Evolutionary conservation across 2,329 filamentous ascomycete species (phyloP).

Genomic region (Apiospora saccharicola): DNA sequence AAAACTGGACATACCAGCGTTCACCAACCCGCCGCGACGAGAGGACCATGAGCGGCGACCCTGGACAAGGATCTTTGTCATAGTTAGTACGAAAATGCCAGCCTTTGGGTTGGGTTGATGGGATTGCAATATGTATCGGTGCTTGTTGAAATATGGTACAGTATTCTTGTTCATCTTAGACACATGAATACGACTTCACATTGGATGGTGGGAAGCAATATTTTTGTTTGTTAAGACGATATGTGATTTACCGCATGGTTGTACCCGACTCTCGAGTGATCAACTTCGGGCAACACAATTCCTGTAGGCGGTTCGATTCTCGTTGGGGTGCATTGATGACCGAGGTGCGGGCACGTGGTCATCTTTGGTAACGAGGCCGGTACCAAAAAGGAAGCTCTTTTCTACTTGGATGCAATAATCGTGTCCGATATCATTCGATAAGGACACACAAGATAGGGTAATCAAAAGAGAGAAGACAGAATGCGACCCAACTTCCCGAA

Average conservation of each 20-base stretch:
- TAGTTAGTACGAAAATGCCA: background rate
- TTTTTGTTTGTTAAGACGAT: no score
- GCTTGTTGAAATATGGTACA: background rate
- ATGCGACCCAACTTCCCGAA: background rate
- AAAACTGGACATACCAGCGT: no score
- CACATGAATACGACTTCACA: no score
- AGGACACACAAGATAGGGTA: background rate
- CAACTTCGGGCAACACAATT: background rate
- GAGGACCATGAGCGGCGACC: background rate
- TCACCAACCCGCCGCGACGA: background rate
- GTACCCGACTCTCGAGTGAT: no score
- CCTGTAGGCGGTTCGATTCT: background rate
- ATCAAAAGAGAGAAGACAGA: background rate
- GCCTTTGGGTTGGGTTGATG: background rate
- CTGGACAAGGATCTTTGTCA: background rate
- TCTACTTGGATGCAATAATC: background rate
- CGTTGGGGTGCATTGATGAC: background rate
- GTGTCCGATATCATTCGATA: background rate
- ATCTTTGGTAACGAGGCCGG: background rate
- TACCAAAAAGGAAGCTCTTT: background rate
- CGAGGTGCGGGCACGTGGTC: background rate
- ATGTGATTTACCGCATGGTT: no score
- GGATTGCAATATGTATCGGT: background rate
- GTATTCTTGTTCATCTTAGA: no score
- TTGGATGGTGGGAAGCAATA: no score